Percentiles rank a stretch among this genome's conserved stretches.
Conservation (phyloP, 495 filamentous ascomycete species). For the Trichocladium antarcticum region DNA sequence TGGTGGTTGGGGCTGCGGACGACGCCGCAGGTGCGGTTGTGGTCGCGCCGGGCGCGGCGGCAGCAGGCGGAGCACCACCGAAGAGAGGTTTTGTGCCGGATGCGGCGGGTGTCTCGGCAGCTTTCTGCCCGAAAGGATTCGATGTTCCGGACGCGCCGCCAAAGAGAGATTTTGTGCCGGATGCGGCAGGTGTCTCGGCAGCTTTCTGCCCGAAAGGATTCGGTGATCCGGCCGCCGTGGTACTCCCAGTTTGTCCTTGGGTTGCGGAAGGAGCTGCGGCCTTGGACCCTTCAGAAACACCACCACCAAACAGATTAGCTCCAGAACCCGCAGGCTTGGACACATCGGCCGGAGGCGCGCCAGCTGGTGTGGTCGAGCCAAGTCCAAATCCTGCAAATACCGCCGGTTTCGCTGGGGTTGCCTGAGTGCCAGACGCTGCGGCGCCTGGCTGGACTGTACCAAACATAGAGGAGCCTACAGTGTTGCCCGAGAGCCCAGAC, state of each 20-base stretch:
- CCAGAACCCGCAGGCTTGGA: slow-evolving; percentile 13
- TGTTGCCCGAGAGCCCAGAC: slow-evolving; percentile 2
- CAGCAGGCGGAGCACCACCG: not conserved
- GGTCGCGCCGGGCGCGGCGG: not conserved
- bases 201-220: slow-evolving; percentile 4
- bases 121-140: slow-evolving; percentile 2
- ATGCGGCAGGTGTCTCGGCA: not conserved
- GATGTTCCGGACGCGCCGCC: slow-evolving; percentile 12
- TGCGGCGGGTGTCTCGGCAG: not conserved
- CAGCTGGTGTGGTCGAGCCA: slow-evolving; percentile 26
- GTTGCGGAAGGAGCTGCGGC: slow-evolving; percentile 7
- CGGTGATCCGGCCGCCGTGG: slow-evolving; percentile 10
- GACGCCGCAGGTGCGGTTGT: slow-evolving; percentile 10
- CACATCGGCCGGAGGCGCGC: slow-evolving; percentile 20
- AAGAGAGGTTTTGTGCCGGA: slow-evolving; percentile 4
- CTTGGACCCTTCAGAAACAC: no score
- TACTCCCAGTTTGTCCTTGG: not conserved
- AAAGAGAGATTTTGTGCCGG: slow-evolving; percentile 11
- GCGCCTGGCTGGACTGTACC: not conserved
- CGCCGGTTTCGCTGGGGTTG: slow-evolving; percentile 26
- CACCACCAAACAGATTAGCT: slow-evolving; percentile 6
- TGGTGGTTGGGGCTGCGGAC: slow-evolving; percentile 6
- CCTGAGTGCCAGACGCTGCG: not conserved
- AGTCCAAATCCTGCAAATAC: slow-evolving; percentile 14
- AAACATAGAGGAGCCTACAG: slow-evolving; percentile 6